Percentiles rank a stretch among this genome's conserved stretches.
Conservation (phyloP, 345 rosid species). For the Carallia brachiata region DNA sequence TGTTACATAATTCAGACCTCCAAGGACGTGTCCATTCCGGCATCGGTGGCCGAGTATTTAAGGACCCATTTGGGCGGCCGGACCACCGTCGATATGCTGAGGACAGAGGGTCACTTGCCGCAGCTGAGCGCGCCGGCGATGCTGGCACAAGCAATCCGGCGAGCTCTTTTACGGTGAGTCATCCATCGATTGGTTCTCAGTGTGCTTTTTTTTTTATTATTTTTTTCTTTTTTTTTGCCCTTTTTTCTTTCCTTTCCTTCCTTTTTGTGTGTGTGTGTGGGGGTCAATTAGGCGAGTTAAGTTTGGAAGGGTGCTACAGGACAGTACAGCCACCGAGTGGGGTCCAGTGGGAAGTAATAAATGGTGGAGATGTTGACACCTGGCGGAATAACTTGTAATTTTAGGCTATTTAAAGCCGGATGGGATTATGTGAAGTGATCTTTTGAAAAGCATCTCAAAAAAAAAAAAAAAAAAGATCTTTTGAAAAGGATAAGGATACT, state of each 20-base stretch:
- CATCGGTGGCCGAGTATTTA: conserved; percentile 65
- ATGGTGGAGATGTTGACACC: conserved; percentile 27
- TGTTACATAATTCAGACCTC: conserved; percentile 70
- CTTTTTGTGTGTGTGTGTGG: no score
- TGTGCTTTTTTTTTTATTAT: no score
- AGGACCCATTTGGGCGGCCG: conserved; percentile 62
- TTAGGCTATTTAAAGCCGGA: conserved; percentile 12
- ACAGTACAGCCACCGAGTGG: conserved; percentile 4
- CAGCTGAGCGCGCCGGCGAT: conserved; percentile 72
- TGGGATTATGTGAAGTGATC: background rate
- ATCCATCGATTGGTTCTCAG: no score
- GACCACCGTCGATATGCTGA: conserved; percentile 56
- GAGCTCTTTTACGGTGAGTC: conserved; percentile 56
- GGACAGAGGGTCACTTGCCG: conserved; percentile 83
- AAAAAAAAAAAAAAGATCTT: background rate
- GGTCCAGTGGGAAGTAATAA: background rate
- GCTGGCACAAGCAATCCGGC: conserved; percentile 60
- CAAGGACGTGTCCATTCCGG: conserved; percentile 60
- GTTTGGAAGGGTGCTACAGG: background rate
- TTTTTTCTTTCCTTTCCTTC: no score
- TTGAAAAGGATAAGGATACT: conserved; percentile 37
- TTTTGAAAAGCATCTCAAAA: no score
- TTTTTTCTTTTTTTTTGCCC: no score
- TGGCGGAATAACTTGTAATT: conserved; percentile 35
- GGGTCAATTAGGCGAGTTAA: background rate